These are phyloP conservation scores for Oryza brachyantha DNA, from an alignment of 176 grass and related monocot genomes.

Conservation along the genomic window DNA sequence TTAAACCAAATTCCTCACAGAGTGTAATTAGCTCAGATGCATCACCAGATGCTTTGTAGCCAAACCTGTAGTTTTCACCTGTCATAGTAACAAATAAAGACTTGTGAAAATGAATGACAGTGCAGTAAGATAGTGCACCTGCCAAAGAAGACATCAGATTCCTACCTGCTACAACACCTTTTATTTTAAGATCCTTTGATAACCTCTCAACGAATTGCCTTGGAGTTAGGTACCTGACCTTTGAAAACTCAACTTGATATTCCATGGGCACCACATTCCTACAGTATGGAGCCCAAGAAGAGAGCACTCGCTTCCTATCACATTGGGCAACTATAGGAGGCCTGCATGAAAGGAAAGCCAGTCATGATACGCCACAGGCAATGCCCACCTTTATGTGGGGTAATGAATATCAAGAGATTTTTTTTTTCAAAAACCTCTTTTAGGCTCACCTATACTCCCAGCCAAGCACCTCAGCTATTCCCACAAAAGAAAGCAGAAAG, in stretches of 20 bases:
- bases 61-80: slow-evolving; percentile 99
- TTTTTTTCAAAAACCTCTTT: not conserved
- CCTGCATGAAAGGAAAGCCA: slow-evolving; percentile 32
- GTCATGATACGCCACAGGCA: not conserved
- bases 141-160: slow-evolving; percentile 23
- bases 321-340: slow-evolving; percentile 83
- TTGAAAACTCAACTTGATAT: slow-evolving; percentile 80
- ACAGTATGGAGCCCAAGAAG: slow-evolving; percentile 75
- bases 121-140: slow-evolving; percentile 9
- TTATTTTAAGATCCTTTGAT: slow-evolving; percentile 87
- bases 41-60: slow-evolving; percentile 97
- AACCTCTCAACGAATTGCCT: slow-evolving; percentile 94
- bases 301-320: slow-evolving; percentile 85
- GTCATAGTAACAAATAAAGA: slow-evolving; percentile 32
- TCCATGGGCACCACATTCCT: slow-evolving; percentile 55
- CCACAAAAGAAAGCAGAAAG: slow-evolving; percentile 95
- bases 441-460: slow-evolving; percentile 80
- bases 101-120: not conserved
- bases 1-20: slow-evolving; percentile 53
- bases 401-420: not conserved
- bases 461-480: slow-evolving; percentile 95
- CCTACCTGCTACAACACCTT: slow-evolving; percentile 89
- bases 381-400: not conserved
- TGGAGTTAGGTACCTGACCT: slow-evolving; percentile 78
- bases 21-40: slow-evolving; percentile 53